These are phyloP conservation scores for Madurella mycetomatis DNA, from an alignment of 2,329 filamentous ascomycete genomes.

Conservation along the genomic window DNA sequence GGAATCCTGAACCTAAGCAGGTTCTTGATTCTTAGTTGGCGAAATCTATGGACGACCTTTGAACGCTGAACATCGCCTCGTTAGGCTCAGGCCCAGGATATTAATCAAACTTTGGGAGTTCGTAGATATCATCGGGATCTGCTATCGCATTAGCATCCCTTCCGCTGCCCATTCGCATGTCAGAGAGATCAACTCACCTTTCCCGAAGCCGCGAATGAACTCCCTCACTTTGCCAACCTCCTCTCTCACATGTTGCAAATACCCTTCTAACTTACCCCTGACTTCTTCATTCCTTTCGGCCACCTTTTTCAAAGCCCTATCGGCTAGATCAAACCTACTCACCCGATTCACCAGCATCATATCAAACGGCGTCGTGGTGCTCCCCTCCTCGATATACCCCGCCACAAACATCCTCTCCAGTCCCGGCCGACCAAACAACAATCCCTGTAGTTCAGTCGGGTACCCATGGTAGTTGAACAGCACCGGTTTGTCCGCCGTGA, in stretches of 20 bases:
- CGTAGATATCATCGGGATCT: conserved; percentile 52
- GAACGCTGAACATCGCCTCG: too few species aligned
- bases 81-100: background rate
- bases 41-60: too few species aligned
- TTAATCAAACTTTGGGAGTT: conserved; percentile 39
- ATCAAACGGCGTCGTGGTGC: conserved; percentile 64
- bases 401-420: conserved; percentile 51
- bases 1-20: too few species aligned
- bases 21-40: too few species aligned
- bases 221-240: conserved; percentile 45
- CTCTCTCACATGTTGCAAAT: conserved; percentile 44
- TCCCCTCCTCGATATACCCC: conserved; percentile 62
- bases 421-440: conserved; percentile 54
- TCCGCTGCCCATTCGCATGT: background rate
- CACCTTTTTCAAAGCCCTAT: conserved; percentile 47
- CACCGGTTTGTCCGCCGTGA: conserved; percentile 51
- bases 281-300: conserved; percentile 46
- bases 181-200: conserved; percentile 39
- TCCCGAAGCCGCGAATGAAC: conserved; percentile 49
- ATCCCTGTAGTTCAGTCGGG: conserved; percentile 53
- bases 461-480: conserved; percentile 69
- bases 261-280: conserved; percentile 39
- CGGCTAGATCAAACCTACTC: conserved; percentile 56
- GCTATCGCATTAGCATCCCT: conserved; percentile 8
- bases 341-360: conserved; percentile 64